Conservation (phyloP, 2,329 filamentous ascomycete genomes). For the Lachnellula occidentalis region DNA sequence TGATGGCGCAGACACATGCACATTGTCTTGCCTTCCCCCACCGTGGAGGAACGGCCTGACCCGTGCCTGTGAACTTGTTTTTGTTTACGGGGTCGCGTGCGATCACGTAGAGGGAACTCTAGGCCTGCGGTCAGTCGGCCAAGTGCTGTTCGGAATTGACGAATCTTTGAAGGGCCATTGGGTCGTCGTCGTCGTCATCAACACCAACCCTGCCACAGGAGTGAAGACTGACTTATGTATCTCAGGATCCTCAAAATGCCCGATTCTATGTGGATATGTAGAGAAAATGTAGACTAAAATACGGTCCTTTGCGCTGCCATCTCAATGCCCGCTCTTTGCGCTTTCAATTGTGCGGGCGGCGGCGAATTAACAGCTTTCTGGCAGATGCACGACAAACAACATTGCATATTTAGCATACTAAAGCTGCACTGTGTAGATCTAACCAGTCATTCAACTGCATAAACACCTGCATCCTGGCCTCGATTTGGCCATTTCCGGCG, state of each 20-base stretch:
- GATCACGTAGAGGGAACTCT: not conserved
- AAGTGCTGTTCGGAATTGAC: constrained; percentile 18
- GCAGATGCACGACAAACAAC: constrained; percentile 13
- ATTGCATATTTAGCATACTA: constrained; percentile 17
- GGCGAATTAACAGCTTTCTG: constrained; percentile 1
- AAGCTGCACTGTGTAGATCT: constrained; percentile 23
- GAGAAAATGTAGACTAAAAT: not conserved
- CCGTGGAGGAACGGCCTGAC: constrained; percentile 12
- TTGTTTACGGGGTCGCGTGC: constrained; percentile 12
- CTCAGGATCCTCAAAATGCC: not conserved
- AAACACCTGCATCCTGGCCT: constrained; percentile 14
- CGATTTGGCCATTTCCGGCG: constrained; percentile 16
- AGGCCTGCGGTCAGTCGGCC: constrained; percentile 16
- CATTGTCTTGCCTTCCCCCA: constrained; percentile 14
- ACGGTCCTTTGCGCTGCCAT: not conserved
- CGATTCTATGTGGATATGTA: not conserved
- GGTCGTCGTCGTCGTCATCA: constrained; percentile 21
- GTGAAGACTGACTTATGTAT: not conserved
- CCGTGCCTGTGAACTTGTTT: not conserved
- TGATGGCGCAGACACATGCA: constrained; percentile 20
- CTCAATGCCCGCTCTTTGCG: not conserved
- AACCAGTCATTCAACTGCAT: constrained; percentile 21
- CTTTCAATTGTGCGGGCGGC: not conserved
- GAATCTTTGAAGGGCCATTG: constrained; percentile 18
- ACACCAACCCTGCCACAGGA: constrained; percentile 13